A percentile compares a stretch with the other conserved stretches of the same genome.
Conservation (phyloP, 106 monocot species). For the Dactylorhiza incarnata region DNA sequence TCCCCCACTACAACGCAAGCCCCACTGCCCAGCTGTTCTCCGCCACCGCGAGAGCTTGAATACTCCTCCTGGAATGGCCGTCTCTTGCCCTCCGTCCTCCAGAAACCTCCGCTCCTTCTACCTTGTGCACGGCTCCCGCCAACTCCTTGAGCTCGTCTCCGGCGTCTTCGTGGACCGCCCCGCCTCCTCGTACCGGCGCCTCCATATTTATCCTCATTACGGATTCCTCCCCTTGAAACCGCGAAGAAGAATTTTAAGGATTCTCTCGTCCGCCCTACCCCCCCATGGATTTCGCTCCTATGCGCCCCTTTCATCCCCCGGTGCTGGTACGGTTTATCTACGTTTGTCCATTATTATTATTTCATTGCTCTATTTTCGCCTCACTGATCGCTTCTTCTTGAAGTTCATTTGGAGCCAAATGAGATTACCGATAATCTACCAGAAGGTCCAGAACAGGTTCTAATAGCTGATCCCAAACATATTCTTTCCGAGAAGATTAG, state of each 20-base stretch:
- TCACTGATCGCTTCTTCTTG: neutral
- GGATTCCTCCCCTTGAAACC: neutral
- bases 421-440: neutral
- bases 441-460: no score
- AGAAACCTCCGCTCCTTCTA: neutral
- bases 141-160: neutral
- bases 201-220: neutral
- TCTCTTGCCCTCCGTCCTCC: neutral
- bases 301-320: neutral
- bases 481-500: neutral
- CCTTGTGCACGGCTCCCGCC: neutral
- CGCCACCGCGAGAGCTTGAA: neutral
- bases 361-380: no score
- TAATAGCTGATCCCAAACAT: no score
- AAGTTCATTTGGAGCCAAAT: slow-evolving; percentile 4
- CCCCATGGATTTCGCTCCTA: slow-evolving; percentile 1
- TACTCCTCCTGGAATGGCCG: neutral
- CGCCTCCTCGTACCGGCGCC: neutral
- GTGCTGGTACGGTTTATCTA: neutral
- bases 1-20: neutral
- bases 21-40: neutral
- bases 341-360: neutral
- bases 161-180: neutral
- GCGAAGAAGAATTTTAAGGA: neutral
- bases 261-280: neutral